A percentile compares a stretch with the other conserved stretches of the same genome.
These are phyloP conservation scores for Hyphopichia wangnamkhiaoensis DNA, from an alignment of 1,139 yeast genomes.

Conservation along the genomic window DNA sequence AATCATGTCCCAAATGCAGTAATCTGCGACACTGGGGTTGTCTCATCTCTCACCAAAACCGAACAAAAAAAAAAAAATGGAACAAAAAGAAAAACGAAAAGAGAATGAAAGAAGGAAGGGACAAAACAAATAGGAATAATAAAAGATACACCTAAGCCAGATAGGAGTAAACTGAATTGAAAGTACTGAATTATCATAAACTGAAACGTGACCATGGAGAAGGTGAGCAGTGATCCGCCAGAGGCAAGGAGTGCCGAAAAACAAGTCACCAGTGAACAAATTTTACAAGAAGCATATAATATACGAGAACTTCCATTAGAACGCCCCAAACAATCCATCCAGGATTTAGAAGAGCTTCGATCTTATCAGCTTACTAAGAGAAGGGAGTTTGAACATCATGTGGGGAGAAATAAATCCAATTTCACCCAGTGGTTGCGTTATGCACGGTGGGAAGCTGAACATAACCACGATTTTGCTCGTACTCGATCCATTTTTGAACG, in stretches of 20 bases:
- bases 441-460: conserved; percentile 84
- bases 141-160: too few relatives aligned
- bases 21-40: too few relatives aligned
- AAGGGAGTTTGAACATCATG: conserved; percentile 80
- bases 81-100: too few relatives aligned
- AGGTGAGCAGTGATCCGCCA: background rate
- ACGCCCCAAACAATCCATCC: conserved; percentile 54
- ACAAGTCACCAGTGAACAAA: conserved; percentile 38
- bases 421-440: conserved; percentile 90
- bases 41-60: too few relatives aligned
- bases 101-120: too few relatives aligned
- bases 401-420: conserved; percentile 79
- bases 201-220: background rate
- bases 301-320: conserved; percentile 35
- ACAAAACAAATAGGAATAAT: too few relatives aligned
- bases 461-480: conserved; percentile 64
- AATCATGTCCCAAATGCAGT: too few relatives aligned
- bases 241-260: conserved; percentile 4
- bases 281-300: conserved; percentile 39
- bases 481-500: conserved; percentile 90
- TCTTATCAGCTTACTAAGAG: conserved; percentile 77
- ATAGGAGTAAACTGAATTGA: too few relatives aligned
- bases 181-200: too few relatives aligned
- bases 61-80: too few relatives aligned
- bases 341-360: conserved; percentile 77